Conservation (phyloP, 2,329 filamentous ascomycete species). For the Aspergillus transmontanensis region DNA sequence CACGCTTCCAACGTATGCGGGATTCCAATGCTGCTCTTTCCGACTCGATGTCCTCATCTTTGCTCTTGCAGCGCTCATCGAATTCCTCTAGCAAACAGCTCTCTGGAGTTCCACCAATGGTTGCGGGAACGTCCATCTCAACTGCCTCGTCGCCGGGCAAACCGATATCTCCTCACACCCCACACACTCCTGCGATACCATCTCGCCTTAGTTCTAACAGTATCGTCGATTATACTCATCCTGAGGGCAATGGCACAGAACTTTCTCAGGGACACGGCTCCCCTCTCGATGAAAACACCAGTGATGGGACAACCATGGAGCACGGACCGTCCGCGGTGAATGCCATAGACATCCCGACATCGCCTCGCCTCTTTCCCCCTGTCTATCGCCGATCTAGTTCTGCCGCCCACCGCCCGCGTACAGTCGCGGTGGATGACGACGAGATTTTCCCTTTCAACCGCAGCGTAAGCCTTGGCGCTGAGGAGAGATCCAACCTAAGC, state of each 20-base stretch:
- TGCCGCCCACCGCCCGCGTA: conserved; percentile 41
- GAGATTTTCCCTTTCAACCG: conserved; percentile 50
- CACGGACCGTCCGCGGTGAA: conserved; percentile 39
- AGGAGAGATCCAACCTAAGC: conserved; percentile 37
- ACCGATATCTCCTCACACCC: conserved; percentile 84
- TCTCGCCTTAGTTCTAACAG: conserved; percentile 92
- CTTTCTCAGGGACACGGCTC: conserved; percentile 34
- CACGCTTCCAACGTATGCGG: conserved; percentile 83
- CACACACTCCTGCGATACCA: conserved; percentile 90
- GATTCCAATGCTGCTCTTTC: conserved; percentile 87
- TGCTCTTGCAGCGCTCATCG: conserved; percentile 80
- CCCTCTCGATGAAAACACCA: conserved; percentile 39
- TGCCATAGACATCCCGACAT: conserved; percentile 53
- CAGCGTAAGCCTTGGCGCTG: conserved; percentile 50
- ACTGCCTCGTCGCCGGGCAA: conserved; percentile 88
- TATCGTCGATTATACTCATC: conserved; percentile 68
- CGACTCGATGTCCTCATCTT: conserved; percentile 89
- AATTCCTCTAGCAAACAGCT: conserved; percentile 76
- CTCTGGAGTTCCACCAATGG: conserved; percentile 63
- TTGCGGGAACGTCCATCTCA: conserved; percentile 71
- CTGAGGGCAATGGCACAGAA: conserved; percentile 35
- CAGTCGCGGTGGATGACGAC: conserved; percentile 43
- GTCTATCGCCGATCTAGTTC: conserved; percentile 50
- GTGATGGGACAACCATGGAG: conserved; percentile 36
- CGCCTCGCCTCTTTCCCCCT: conserved; percentile 44